phyloP scores from a whole-genome alignment of 116 monocot genomes.

The Iris pallida region DNA sequence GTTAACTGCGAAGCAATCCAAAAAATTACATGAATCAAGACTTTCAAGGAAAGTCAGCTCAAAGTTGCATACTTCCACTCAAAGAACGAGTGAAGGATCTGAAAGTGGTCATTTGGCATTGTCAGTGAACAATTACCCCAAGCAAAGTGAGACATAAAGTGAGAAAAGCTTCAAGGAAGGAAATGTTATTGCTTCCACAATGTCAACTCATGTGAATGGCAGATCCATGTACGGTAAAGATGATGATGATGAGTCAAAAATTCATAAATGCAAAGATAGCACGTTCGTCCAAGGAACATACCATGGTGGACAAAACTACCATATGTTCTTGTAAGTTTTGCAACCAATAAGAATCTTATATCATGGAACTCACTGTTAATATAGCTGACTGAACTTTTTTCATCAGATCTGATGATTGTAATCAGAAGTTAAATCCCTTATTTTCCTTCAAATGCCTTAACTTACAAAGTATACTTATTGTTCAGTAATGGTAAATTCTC shows the following conservation, averaged over 20 bases:
- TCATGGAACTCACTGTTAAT: too few species aligned
- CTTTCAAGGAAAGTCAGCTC: neutral
- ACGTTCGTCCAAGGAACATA: neutral
- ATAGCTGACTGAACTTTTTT: too few species aligned
- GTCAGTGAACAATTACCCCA: neutral
- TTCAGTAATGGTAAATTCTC: slow-evolving; percentile 10
- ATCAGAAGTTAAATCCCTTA: too few species aligned
- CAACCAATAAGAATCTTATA: neutral
- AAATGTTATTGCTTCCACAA: neutral
- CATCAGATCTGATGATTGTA: too few species aligned
- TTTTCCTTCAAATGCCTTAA: too few species aligned
- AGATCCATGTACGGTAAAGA: slow-evolving; percentile 1
- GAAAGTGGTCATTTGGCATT: neutral
- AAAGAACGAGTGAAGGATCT: neutral
- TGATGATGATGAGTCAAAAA: neutral
- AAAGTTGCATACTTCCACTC: neutral
- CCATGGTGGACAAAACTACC: slow-evolving; percentile 69
- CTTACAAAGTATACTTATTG: slow-evolving; percentile 1
- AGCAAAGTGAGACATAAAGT: neutral
- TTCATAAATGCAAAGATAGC: slow-evolving; percentile 12
- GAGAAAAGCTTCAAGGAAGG: neutral
- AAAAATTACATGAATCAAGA: neutral
- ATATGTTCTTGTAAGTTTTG: slow-evolving; percentile 50
- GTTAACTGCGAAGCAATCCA: neutral
- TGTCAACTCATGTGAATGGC: neutral